phyloP scores from a whole-genome alignment of 2,329 filamentous ascomycete genomes.

The Seiridium cupressi region DNA sequence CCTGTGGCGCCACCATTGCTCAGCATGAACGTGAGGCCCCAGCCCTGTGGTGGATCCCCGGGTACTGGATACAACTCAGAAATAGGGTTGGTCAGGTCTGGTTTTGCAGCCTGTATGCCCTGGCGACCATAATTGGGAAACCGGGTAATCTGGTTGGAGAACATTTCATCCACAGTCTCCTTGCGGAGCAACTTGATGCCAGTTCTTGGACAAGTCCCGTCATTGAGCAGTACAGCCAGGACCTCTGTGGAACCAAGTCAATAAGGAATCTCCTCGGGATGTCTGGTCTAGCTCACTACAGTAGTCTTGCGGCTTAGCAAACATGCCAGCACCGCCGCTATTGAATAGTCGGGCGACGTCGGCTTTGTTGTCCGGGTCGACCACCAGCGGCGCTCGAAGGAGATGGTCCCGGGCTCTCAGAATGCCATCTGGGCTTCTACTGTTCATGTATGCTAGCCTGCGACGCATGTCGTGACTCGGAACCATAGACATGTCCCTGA shows the following conservation, averaged over 20 bases:
- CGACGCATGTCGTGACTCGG: slow-evolving; percentile 51
- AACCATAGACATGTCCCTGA: slow-evolving; percentile 55
- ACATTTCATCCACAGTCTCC: slow-evolving; percentile 62
- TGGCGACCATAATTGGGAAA: slow-evolving; percentile 51
- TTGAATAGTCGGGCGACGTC: slow-evolving; percentile 48
- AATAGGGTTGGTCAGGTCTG: slow-evolving; percentile 43
- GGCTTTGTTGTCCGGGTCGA: slow-evolving; percentile 30
- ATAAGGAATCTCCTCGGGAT: too few relatives aligned
- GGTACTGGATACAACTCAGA: slow-evolving; percentile 48
- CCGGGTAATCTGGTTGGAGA: slow-evolving; percentile 58
- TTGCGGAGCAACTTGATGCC: slow-evolving; percentile 51
- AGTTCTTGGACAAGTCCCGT: slow-evolving; percentile 58
- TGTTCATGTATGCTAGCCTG: slow-evolving; percentile 56
- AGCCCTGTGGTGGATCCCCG: slow-evolving; percentile 56
- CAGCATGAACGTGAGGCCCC: slow-evolving; percentile 60
- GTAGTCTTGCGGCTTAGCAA: slow-evolving; percentile 59
- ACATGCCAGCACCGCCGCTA: slow-evolving; percentile 61
- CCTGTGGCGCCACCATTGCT: slow-evolving; percentile 48
- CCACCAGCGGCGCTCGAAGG: slow-evolving; percentile 32
- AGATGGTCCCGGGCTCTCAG: slow-evolving; percentile 46
- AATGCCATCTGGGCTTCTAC: slow-evolving; percentile 42
- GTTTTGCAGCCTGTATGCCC: slow-evolving; percentile 43
- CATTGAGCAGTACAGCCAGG: slow-evolving; percentile 61
- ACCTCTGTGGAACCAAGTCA: slow-evolving; percentile 40
- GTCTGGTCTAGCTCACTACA: too few relatives aligned